phyloP scores from a whole-genome alignment of 306 rosid species.

The Vigna radiata region DNA sequence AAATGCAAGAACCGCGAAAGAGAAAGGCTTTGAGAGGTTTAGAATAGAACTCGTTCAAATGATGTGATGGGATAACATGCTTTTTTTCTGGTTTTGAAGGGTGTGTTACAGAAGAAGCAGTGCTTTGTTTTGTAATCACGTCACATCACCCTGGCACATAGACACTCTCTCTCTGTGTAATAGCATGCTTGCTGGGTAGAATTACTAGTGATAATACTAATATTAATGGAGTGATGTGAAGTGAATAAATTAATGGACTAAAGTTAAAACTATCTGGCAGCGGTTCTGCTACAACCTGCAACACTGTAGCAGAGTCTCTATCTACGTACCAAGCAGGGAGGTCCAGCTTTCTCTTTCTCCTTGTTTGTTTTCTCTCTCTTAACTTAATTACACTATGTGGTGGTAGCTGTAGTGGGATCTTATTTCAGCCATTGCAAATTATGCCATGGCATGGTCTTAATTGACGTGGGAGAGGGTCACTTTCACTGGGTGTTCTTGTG shows the following conservation, averaged over 20 bases:
- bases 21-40: background rate
- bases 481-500: conserved; percentile 44
- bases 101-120: conserved; percentile 36
- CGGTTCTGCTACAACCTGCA: conserved; percentile 71
- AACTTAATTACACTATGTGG: conserved; percentile 1
- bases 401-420: background rate
- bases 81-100: conserved; percentile 9
- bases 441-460: conserved; percentile 1
- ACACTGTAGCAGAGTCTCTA: conserved; percentile 42
- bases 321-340: background rate
- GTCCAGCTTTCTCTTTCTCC: conserved; percentile 39
- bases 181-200: conserved; percentile 29
- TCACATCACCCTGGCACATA: conserved; percentile 65
- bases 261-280: conserved; percentile 67
- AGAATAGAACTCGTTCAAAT: background rate
- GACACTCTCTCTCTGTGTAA: conserved; percentile 35
- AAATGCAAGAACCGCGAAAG: background rate
- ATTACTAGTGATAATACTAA: background rate
- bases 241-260: conserved; percentile 7
- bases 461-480: conserved; percentile 44
- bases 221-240: background rate
- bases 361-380: conserved; percentile 33
- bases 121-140: conserved; percentile 64
- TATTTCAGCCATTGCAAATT: conserved; percentile 42
- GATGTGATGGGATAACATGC: conserved; percentile 16